Base-by-base conservation (phyloP, 768 basidiomycete genomes). In the Daedaleopsis sinensis region DNA sequence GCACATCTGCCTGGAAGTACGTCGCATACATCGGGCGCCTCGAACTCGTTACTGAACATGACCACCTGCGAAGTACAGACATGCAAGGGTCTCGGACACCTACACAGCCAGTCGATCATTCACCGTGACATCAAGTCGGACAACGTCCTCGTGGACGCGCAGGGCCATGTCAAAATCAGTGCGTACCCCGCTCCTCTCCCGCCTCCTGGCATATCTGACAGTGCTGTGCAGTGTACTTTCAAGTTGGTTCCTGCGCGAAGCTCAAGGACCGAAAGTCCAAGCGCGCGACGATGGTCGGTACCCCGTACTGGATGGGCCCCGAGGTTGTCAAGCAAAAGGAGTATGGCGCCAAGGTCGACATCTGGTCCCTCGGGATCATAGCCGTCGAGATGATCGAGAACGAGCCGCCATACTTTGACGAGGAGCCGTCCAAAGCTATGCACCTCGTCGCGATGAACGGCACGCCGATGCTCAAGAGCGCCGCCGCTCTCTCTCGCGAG, bases 341-440 rank as follows among this genome's bases (percentile, higher is more conserved):
- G 74, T 97, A 97, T 70, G 94, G 95, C 49, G 93, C 94, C 24
- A 96, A 96, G 74, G 95, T 96, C 21, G 95, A 96, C 68, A 94
- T 97, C 53, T 97, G 95, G 95, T 94, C 93, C 12, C 83, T 97
- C 10, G 95, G 95, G 5, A 97, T 98, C 76, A 96, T 97, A 94
- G 94, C 94, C 5, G 97, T 98, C 62, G 94, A 98, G 81, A 98
- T 98, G 96, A 96, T 98, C 65, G 95, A 98, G 75, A 95, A 94
- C 69, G 95, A 97, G 75, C 95, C 95, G 2, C 95, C 95, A 7
- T 96, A 97, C 73, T 80, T 98, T 43, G 94, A 96, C 66, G 95
- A 98, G 72, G 95, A 98, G 69, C 95, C 95, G 0, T 79, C 96
- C 61, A 93, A 96, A 78, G 95, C 96, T 21, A 77, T 98, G 49